Conservation (phyloP, 2,329 filamentous ascomycete genomes). For the Fusarium sp. region DNA sequence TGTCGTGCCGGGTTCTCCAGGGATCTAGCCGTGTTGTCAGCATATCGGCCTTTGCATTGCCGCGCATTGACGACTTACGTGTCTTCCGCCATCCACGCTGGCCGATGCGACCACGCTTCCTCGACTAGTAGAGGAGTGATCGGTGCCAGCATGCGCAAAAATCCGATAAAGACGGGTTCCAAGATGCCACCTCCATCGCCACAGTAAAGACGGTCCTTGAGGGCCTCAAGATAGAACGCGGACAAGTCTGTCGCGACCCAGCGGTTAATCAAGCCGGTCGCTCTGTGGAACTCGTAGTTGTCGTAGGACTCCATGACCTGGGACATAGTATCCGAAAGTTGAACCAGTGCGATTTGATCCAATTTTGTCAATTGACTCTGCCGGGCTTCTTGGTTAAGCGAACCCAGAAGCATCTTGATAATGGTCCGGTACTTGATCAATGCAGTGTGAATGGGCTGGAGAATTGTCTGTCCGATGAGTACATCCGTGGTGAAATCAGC, state of each 20-base stretch:
- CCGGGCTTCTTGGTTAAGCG: slow-evolving; percentile 67
- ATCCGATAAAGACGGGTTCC: slow-evolving; percentile 74
- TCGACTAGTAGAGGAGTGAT: slow-evolving; percentile 86
- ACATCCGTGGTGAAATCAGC: slow-evolving; percentile 93
- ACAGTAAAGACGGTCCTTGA: slow-evolving; percentile 94
- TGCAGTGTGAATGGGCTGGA: slow-evolving; percentile 79
- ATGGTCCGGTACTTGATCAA: slow-evolving; percentile 90
- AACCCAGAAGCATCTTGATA: slow-evolving; percentile 89
- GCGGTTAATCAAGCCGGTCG: slow-evolving; percentile 76
- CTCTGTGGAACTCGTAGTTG: slow-evolving; percentile 86
- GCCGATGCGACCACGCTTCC: slow-evolving; percentile 85
- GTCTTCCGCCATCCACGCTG: slow-evolving; percentile 68
- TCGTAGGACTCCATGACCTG: slow-evolving; percentile 74
- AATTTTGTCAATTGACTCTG: slow-evolving; percentile 64
- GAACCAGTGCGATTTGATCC: slow-evolving; percentile 81
- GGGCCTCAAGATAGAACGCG: slow-evolving; percentile 91
- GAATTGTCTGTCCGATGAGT: slow-evolving; percentile 79
- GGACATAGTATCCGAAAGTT: slow-evolving; percentile 73
- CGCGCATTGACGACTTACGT: slow-evolving; percentile 46
- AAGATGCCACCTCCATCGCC: slow-evolving; percentile 74
- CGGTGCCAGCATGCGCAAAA: slow-evolving; percentile 83
- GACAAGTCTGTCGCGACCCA: slow-evolving; percentile 88
- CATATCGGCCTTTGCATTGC: background rate
- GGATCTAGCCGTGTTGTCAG: slow-evolving; percentile 40
- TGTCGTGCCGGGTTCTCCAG: slow-evolving; percentile 57